Evolutionary conservation across 306 rosid species (phyloP).

Genomic region (Casuarina glauca): DNA sequence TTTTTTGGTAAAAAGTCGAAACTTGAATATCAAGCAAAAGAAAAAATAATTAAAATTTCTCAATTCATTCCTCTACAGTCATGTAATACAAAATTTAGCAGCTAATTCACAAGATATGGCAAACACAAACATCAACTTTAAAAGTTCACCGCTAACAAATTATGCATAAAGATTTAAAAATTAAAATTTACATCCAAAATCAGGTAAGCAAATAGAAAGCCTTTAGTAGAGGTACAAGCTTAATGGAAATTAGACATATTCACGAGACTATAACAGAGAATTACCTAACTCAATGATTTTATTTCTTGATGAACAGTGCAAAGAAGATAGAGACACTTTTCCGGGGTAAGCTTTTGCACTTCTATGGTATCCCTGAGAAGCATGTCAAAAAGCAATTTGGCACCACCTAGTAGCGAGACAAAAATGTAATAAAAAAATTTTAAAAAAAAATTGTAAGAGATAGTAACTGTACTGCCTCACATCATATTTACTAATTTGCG

Average conservation of each 20-base stretch:
- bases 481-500: conserved; percentile 48
- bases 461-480: conserved; percentile 46
- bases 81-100: not conserved
- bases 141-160: not conserved
- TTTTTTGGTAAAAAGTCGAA: not conserved
- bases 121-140: not conserved
- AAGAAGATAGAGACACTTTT: conserved; percentile 60
- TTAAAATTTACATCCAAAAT: not conserved
- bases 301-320: conserved; percentile 79
- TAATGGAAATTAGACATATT: conserved; percentile 15
- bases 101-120: not conserved
- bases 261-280: conserved; percentile 18
- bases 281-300: conserved; percentile 79
- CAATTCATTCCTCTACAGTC: not conserved
- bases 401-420: conserved; percentile 17
- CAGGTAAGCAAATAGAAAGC: not conserved
- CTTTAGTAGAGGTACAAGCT: conserved; percentile 1
- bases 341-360: conserved; percentile 66
- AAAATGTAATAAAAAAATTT: not conserved
- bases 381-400: conserved; percentile 15
- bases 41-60: not conserved
- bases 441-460: conserved; percentile 11
- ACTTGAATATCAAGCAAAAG: not conserved
- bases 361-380: conserved; percentile 70
- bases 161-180: not conserved